Percentiles rank a stretch among this genome's conserved stretches.
phyloP scores from a whole-genome alignment of 345 rosid genomes.

The Clausena lansium region DNA sequence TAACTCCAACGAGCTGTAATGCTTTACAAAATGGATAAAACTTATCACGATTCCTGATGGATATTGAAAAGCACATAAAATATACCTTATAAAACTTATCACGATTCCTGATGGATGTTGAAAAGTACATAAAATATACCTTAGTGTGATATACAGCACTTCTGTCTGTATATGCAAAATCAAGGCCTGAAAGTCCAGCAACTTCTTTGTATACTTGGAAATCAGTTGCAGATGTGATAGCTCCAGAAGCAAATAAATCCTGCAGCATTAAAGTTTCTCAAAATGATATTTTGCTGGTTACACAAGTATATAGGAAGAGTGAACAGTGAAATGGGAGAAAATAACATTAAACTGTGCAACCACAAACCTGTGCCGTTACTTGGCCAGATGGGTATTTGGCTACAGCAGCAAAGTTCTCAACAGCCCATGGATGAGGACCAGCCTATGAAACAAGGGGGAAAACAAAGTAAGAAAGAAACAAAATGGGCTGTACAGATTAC shows the following conservation, averaged over 20 bases:
- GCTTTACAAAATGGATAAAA: background rate
- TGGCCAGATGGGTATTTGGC: conserved; percentile 91
- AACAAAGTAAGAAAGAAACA: conserved; percentile 7
- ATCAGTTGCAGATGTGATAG: conserved; percentile 85
- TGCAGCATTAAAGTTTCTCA: conserved; percentile 38
- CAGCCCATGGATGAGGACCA: conserved; percentile 91
- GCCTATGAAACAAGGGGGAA: conserved; percentile 44
- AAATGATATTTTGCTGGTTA: conserved; percentile 11
- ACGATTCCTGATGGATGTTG: conserved; percentile 10
- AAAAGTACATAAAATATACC: conserved; percentile 36
- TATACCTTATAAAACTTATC: conserved; percentile 45
- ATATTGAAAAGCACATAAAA: conserved; percentile 12
- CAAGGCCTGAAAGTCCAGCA: conserved; percentile 95
- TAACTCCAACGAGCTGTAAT: background rate
- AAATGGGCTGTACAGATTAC: background rate
- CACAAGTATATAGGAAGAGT: conserved; percentile 15
- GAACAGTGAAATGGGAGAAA: background rate
- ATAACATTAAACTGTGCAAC: background rate
- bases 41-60: conserved; percentile 5
- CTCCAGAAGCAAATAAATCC: conserved; percentile 85
- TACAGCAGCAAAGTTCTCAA: conserved; percentile 75
- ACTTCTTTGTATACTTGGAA: conserved; percentile 90
- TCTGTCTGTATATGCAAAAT: conserved; percentile 83
- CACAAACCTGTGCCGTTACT: conserved; percentile 69
- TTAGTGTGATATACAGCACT: conserved; percentile 95